Percentiles rank a stretch among this genome's conserved stretches.
Evolutionary conservation across 2,329 filamentous ascomycete species (phyloP).

Genomic region (Trichoderma gracile): DNA sequence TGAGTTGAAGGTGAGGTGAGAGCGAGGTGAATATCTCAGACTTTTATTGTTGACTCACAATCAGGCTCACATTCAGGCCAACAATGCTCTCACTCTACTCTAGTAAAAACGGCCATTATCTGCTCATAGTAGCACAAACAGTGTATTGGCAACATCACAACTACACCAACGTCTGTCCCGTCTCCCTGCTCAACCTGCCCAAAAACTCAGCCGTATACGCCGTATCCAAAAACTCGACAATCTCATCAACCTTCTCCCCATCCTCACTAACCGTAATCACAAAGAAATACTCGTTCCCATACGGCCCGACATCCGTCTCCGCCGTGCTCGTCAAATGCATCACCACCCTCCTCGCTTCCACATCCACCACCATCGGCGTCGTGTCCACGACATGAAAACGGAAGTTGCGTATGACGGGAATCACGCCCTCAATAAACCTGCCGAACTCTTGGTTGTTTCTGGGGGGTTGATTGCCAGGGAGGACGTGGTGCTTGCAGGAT

Average conservation of each 20-base stretch:
- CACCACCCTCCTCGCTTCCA: neutral
- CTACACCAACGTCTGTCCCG: neutral
- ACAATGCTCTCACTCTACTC: neutral
- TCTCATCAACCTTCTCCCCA: neutral
- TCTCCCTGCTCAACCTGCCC: neutral
- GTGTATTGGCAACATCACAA: neutral
- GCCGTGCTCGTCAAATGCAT: neutral
- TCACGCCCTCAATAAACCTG: neutral
- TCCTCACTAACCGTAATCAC: neutral
- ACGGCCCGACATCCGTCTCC: neutral
- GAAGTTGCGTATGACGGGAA: neutral
- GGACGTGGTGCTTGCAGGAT: neutral
- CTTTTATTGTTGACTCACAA: neutral
- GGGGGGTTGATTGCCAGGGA: neutral
- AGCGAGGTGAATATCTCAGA: neutral
- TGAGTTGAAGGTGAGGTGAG: conserved; percentile 7
- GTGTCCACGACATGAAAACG: neutral
- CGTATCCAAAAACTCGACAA: neutral
- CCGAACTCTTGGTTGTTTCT: neutral
- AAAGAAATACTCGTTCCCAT: neutral
- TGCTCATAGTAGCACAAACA: too few relatives aligned
- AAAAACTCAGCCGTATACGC: neutral
- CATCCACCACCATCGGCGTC: neutral
- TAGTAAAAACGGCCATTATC: too few relatives aligned
- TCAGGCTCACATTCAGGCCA: neutral